phyloP scores from a whole-genome alignment of 805 yeast species.

The Clavispora vitiphila region DNA sequence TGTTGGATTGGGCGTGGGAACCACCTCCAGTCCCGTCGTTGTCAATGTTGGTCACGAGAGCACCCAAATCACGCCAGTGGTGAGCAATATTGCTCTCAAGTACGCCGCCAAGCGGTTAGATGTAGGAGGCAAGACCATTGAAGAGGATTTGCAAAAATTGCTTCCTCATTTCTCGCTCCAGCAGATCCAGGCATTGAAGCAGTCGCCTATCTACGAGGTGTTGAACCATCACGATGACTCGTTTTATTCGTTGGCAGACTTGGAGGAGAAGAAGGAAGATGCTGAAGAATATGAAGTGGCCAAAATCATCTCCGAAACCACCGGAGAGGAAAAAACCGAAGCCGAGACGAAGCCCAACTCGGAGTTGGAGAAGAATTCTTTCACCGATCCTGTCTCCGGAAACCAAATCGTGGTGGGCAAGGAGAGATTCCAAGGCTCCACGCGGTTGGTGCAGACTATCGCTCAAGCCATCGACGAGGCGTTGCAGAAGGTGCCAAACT shows the following conservation, averaged over 20 bases:
- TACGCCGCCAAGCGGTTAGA: constrained; percentile 47
- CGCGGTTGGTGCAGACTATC: constrained; percentile 50
- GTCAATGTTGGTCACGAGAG: constrained; percentile 76
- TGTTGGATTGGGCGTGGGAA: constrained; percentile 68
- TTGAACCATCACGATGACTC: constrained; percentile 64
- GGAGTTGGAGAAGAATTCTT: constrained; percentile 69
- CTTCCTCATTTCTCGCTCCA: constrained; percentile 52
- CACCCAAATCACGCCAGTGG: constrained; percentile 75
- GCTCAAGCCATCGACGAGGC: constrained; percentile 50
- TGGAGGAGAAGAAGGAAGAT: constrained; percentile 26
- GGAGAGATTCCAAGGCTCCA: constrained; percentile 82
- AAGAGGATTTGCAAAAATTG: constrained; percentile 43
- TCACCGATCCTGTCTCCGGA: constrained; percentile 55
- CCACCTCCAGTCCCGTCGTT: constrained; percentile 60
- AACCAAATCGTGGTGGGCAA: constrained; percentile 68
- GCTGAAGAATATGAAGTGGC: constrained; percentile 86
- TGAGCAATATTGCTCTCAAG: constrained; percentile 61
- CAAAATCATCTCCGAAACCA: constrained; percentile 75
- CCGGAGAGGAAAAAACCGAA: constrained; percentile 33
- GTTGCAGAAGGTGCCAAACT: constrained; percentile 56
- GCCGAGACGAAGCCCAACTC: constrained; percentile 46
- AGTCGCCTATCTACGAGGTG: constrained; percentile 73
- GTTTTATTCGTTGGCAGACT: constrained; percentile 55
- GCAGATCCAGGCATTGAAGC: constrained; percentile 73
- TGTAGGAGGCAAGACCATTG: constrained; percentile 67